phyloP scores from a whole-genome alignment of 1,284 basidiomycete species.

The Malassezia brasiliensis region DNA sequence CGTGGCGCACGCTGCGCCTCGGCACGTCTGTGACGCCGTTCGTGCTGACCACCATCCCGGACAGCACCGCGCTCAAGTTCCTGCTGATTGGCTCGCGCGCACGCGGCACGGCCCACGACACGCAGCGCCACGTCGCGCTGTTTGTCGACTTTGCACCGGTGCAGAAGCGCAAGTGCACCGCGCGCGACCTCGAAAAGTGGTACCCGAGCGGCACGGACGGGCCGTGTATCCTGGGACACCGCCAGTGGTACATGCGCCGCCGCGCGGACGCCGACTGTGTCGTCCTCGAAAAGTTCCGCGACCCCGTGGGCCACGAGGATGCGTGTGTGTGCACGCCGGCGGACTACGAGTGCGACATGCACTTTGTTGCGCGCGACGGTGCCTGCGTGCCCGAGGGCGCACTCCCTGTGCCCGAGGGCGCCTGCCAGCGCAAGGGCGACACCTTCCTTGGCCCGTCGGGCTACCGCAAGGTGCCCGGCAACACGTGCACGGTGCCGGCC shows the following conservation, averaged over 20 bases:
- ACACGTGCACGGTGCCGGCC: conserved; percentile 61
- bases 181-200: conserved; percentile 76
- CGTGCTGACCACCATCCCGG: conserved; percentile 75
- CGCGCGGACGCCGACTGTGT: conserved; percentile 78
- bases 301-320: conserved; percentile 59
- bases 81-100: conserved; percentile 72
- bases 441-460: conserved; percentile 81
- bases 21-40: conserved; percentile 64
- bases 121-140: conserved; percentile 61
- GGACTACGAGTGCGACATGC: conserved; percentile 93
- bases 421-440: conserved; percentile 57
- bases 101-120: conserved; percentile 56
- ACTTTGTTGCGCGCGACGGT: conserved; percentile 61
- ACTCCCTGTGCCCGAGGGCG: conserved; percentile 69
- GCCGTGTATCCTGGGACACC: conserved; percentile 83
- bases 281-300: conserved; percentile 66
- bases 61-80: conserved; percentile 82
- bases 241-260: conserved; percentile 87
- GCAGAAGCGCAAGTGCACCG: conserved; percentile 61
- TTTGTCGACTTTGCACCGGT: conserved; percentile 74
- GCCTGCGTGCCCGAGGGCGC: conserved; percentile 72
- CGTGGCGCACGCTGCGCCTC: conserved; percentile 66
- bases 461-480: conserved; percentile 82
- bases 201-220: conserved; percentile 61
- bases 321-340: conserved; percentile 71